Conservation (phyloP, 129 eudicot genomes). For the Mikania micrantha region DNA sequence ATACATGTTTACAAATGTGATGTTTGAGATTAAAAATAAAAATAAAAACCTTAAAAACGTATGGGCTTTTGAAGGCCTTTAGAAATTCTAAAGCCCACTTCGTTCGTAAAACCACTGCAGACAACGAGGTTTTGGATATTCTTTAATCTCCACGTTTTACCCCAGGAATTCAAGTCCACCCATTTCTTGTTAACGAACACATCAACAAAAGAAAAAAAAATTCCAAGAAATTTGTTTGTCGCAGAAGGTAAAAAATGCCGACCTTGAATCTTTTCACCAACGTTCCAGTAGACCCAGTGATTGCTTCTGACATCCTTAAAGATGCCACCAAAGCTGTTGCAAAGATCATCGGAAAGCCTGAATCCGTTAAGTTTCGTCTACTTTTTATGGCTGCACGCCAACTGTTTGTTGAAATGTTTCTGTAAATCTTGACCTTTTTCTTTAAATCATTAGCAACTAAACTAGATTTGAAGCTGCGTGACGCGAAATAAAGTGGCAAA, state of each 20-base stretch:
- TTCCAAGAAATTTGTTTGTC: not conserved
- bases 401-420: slow-evolving; percentile 44
- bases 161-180: not conserved
- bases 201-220: too few relatives aligned
- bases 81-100: too few relatives aligned
- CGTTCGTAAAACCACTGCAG: too few relatives aligned
- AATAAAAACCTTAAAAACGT: too few relatives aligned
- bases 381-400: slow-evolving; percentile 20
- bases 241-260: slow-evolving; percentile 49
- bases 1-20: too few relatives aligned
- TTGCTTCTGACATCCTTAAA: slow-evolving; percentile 85
- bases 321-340: slow-evolving; percentile 98
- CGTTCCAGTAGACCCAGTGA: slow-evolving; percentile 80
- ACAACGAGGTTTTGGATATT: too few relatives aligned
- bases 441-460: too few relatives aligned
- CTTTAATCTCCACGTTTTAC: not conserved
- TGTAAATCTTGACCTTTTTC: not conserved
- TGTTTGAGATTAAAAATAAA: too few relatives aligned
- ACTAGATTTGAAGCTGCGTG: too few relatives aligned
- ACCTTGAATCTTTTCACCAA: slow-evolving; percentile 85
- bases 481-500: not conserved
- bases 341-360: slow-evolving; percentile 94
- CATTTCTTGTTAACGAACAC: too few relatives aligned
- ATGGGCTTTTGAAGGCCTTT: too few relatives aligned
- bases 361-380: slow-evolving; percentile 50